phyloP scores from a whole-genome alignment of 2,329 filamentous ascomycete species.

The Alternaria consortialis region DNA sequence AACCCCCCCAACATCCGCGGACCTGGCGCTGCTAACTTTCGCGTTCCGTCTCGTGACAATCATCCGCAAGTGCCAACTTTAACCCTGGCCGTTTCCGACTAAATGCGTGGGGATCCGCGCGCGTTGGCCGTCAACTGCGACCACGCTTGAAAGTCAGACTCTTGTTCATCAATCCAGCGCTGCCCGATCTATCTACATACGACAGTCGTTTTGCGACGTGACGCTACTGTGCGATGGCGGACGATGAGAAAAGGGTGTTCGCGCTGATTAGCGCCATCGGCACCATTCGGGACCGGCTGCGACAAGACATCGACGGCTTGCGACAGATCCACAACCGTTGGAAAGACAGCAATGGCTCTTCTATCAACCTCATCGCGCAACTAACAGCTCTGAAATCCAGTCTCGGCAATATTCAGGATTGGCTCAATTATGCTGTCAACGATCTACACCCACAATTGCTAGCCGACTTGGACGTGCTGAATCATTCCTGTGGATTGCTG shows the following conservation, averaged over 20 bases:
- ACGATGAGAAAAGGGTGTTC: constrained; percentile 42
- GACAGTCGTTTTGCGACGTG: constrained; percentile 29
- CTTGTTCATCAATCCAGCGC: constrained; percentile 9
- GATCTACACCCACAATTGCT: constrained; percentile 49
- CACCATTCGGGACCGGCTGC: constrained; percentile 42
- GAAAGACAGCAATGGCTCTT: constrained; percentile 40
- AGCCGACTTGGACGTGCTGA: constrained; percentile 45
- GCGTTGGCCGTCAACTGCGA: constrained; percentile 9
- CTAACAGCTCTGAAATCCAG: constrained; percentile 46
- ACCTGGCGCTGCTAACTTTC: constrained; percentile 8
- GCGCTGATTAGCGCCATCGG: constrained; percentile 40
- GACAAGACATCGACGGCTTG: constrained; percentile 43
- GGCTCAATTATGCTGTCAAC: constrained; percentile 45
- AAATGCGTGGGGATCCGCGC: constrained; percentile 10
- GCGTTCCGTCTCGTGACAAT: constrained; percentile 11
- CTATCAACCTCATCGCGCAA: constrained; percentile 50
- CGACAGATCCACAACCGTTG: constrained; percentile 48
- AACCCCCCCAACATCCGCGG: constrained; percentile 10
- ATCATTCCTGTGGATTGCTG: constrained; percentile 42
- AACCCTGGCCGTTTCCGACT: constrained; percentile 6
- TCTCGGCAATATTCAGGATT: constrained; percentile 46
- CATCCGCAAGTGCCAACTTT: constrained; percentile 22
- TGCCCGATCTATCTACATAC: constrained; percentile 6
- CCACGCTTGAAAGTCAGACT: constrained; percentile 1
- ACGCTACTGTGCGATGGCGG: constrained; percentile 24